These are phyloP conservation scores for Salvia rosmarinus DNA, from an alignment of 257 asterid genomes.

Conservation along the genomic window DNA sequence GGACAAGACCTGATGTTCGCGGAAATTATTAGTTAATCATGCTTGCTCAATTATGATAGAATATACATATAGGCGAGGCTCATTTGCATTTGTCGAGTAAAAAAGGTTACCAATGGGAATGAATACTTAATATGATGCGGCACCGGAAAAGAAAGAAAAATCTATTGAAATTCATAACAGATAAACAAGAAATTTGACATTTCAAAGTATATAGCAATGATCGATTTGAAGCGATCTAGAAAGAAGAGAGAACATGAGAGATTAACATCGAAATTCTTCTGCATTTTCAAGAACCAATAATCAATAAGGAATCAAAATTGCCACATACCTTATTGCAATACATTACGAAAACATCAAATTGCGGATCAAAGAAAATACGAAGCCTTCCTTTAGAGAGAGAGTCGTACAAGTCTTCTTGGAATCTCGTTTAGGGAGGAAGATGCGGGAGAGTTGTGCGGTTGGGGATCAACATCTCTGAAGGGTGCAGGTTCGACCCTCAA, in stretches of 20 bases:
- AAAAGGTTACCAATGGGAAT: too few relatives aligned
- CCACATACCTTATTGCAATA: too few relatives aligned
- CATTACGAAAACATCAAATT: neutral
- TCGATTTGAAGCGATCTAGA: neutral
- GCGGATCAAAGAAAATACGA: constrained; percentile 6
- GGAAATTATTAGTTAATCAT: too few relatives aligned
- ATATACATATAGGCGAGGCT: too few relatives aligned
- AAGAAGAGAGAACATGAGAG: neutral
- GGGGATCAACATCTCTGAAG: constrained; percentile 32
- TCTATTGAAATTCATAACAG: neutral
- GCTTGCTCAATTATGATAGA: too few relatives aligned
- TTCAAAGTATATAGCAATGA: neutral
- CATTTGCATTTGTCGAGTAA: neutral
- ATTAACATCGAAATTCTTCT: too few relatives aligned
- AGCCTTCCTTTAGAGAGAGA: too few relatives aligned
- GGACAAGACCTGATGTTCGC: too few relatives aligned
- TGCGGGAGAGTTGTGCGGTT: constrained; percentile 46
- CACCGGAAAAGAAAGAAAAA: neutral
- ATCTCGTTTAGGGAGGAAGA: constrained; percentile 43
- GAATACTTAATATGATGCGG: too few relatives aligned
- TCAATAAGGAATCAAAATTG: too few relatives aligned
- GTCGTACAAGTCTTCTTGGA: constrained; percentile 50
- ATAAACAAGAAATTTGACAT: constrained; percentile 8
- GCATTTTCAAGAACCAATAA: constrained; percentile 9
- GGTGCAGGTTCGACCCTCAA: constrained; percentile 28